Conservation (phyloP, 2,329 filamentous ascomycete genomes). For the Magnaporthiopsis incrustans region DNA sequence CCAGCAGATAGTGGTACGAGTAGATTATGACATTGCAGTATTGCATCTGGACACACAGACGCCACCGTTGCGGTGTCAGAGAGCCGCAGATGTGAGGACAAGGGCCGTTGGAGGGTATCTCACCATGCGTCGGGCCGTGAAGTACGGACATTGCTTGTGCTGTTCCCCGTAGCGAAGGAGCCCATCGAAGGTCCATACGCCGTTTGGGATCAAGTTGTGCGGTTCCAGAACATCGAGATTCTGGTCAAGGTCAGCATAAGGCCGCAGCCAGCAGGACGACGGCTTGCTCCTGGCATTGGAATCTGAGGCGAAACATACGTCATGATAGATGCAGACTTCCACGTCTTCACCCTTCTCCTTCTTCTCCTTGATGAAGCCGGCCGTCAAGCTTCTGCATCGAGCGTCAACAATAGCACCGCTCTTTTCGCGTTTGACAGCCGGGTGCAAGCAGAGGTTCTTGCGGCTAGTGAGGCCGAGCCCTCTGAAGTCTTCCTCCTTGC, state of each 20-base stretch:
- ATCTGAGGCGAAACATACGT: constrained; percentile 42
- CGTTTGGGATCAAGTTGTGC: constrained; percentile 87
- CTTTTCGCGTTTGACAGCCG: constrained; percentile 92
- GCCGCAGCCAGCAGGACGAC: not conserved
- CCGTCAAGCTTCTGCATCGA: constrained; percentile 89
- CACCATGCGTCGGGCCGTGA: constrained; percentile 90
- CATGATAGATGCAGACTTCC: constrained; percentile 90
- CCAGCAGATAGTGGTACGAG: constrained; percentile 95
- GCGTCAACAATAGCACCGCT: constrained; percentile 91
- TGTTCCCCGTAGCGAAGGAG: constrained; percentile 85
- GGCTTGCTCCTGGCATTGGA: not conserved
- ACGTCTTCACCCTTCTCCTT: constrained; percentile 93
- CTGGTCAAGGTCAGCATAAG: constrained; percentile 28
- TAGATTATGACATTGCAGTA: constrained; percentile 99
- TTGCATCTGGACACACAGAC: constrained; percentile 59
- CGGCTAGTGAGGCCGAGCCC: constrained; percentile 89
- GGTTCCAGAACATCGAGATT: constrained; percentile 93
- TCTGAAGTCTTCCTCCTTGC: constrained; percentile 84
- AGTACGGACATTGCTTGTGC: constrained; percentile 96
- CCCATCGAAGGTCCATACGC: constrained; percentile 91
- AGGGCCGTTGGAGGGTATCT: constrained; percentile 16
- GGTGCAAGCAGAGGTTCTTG: constrained; percentile 95
- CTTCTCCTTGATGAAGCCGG: constrained; percentile 95
- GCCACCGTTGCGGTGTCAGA: not conserved
- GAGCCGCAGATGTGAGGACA: constrained; percentile 10